Evolutionary conservation across 192 early-diverging fungal genomes (phyloP).

Genomic region (Mortierella alpina): DNA sequence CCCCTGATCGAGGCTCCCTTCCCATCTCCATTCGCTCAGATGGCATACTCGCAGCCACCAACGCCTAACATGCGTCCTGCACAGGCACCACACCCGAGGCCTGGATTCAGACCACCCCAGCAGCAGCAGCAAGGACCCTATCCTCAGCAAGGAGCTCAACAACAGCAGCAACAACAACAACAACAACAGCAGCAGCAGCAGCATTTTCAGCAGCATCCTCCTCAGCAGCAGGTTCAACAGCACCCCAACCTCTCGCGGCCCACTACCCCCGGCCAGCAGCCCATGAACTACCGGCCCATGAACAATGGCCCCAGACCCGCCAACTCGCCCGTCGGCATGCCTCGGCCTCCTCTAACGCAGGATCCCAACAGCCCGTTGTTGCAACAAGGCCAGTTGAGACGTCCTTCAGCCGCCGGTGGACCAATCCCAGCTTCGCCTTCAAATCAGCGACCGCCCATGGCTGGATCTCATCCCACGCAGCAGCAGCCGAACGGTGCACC

Average conservation of each 20-base stretch:
- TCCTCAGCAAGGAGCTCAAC: slow-evolving; percentile 7
- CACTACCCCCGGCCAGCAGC: slow-evolving; percentile 16
- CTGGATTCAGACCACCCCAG: slow-evolving; percentile 33
- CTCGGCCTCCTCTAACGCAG: slow-evolving; percentile 16
- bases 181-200: slow-evolving; percentile 11
- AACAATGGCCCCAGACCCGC: slow-evolving; percentile 29
- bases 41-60: slow-evolving; percentile 47
- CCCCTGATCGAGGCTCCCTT: too few relatives aligned
- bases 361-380: slow-evolving; percentile 16
- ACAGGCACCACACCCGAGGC: slow-evolving; percentile 34
- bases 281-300: slow-evolving; percentile 28
- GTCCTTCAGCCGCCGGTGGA: slow-evolving; percentile 18
- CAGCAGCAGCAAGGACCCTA: slow-evolving; percentile 26
- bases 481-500: slow-evolving; percentile 20
- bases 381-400: slow-evolving; percentile 24
- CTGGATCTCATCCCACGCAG: slow-evolving; percentile 27
- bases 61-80: slow-evolving; percentile 31
- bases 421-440: slow-evolving; percentile 30
- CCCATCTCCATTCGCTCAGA: not conserved
- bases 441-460: slow-evolving; percentile 39
- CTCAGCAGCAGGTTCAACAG: not conserved
- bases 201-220: not conserved
- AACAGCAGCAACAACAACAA: slow-evolving; percentile 1
- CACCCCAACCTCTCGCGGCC: slow-evolving; percentile 3
- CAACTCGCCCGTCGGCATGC: slow-evolving; percentile 14